Evolutionary conservation across 106 monocot species (phyloP).

Genomic region (Ottelia alismoides): DNA sequence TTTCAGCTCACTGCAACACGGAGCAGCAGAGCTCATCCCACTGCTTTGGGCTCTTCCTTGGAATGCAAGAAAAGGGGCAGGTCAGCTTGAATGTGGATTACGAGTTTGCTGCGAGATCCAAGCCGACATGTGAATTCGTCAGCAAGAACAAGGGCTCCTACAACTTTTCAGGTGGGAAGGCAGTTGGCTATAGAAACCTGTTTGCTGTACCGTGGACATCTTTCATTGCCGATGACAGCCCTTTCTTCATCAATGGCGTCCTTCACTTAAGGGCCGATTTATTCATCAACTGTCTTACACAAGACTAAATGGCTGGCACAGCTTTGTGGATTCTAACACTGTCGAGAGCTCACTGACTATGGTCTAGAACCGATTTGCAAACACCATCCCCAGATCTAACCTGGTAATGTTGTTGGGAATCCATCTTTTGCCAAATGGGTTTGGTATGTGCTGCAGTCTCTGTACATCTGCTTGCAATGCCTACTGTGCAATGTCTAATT

Average conservation of each 20-base stretch:
- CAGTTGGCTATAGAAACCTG: too few relatives aligned
- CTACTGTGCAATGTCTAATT: too few relatives aligned
- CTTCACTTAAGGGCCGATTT: slow-evolving; percentile 14
- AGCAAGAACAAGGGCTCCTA: slow-evolving; percentile 8
- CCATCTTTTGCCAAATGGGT: too few relatives aligned
- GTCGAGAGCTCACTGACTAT: too few relatives aligned
- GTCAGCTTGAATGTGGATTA: slow-evolving; percentile 10
- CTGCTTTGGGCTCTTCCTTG: slow-evolving; percentile 13
- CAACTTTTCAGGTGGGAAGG: slow-evolving; percentile 7
- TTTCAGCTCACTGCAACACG: slow-evolving; percentile 9
- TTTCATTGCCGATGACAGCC: slow-evolving; percentile 12
- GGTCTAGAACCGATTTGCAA: too few relatives aligned
- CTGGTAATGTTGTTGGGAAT: too few relatives aligned
- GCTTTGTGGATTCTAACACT: too few relatives aligned
- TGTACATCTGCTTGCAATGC: too few relatives aligned
- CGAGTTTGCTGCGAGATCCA: slow-evolving; percentile 6
- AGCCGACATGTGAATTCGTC: slow-evolving; percentile 6
- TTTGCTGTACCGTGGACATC: slow-evolving; percentile 10
- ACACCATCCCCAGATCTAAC: too few relatives aligned
- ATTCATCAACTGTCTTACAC: too few relatives aligned
- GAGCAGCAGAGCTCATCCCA: slow-evolving; percentile 8
- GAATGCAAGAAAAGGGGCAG: slow-evolving; percentile 10
- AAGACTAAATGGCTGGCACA: too few relatives aligned
- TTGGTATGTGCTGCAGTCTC: too few relatives aligned
- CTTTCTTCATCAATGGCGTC: slow-evolving; percentile 6